Evolutionary conservation across 768 basidiomycete species (phyloP), one percentile per base, ranked within the genome.

Genomic region (Rhizopogon roseolus): DNA sequence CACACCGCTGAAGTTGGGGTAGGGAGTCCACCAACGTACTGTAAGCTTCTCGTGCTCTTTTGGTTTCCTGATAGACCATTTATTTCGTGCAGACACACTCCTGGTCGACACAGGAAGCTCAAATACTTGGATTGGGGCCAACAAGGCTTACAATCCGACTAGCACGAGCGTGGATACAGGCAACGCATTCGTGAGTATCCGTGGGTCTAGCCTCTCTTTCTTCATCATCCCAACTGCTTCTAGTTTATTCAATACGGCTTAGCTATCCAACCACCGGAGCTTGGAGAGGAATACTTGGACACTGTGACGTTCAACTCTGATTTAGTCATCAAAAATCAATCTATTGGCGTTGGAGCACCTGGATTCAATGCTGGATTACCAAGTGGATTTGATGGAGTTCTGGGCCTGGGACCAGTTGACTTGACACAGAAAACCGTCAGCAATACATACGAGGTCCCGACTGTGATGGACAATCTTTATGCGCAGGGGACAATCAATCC

Each of bases 121-220:
- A 52, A 77, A 76, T 65, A 78, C 76, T 22, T 82, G 81, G 81
- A 65, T 81, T 27, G 81, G 81, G 37, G 81, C 80, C 7, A 67
- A 63, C 57, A 71, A 68, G 63, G 28, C n/a, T n/a, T n/a, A n/a
- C n/a, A n/a, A n/a, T n/a, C n/a, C n/a, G n/a, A n/a, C n/a, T n/a
- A n/a, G n/a, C n/a, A n/a, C n/a, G n/a, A n/a, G n/a, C n/a, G n/a
- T n/a, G n/a, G n/a, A n/a, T n/a, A n/a, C n/a, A n/a, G n/a, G n/a
- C n/a, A n/a, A n/a, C n/a, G n/a, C n/a, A n/a, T n/a, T n/a, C n/a
- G n/a, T n/a, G n/a, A n/a, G n/a, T n/a, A n/a, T n/a, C n/a, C n/a
- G n/a, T n/a, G n/a, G n/a, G n/a, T n/a, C n/a, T n/a, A n/a, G 28
- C 16, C 28, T 5, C n/a, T n/a, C n/a, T n/a, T n/a, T n/a, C n/a